Percentiles rank a stretch among this genome's conserved stretches.
These are phyloP conservation scores for Aspergillus udagawae DNA, from an alignment of 2,329 filamentous ascomycete genomes.

Conservation along the genomic window DNA sequence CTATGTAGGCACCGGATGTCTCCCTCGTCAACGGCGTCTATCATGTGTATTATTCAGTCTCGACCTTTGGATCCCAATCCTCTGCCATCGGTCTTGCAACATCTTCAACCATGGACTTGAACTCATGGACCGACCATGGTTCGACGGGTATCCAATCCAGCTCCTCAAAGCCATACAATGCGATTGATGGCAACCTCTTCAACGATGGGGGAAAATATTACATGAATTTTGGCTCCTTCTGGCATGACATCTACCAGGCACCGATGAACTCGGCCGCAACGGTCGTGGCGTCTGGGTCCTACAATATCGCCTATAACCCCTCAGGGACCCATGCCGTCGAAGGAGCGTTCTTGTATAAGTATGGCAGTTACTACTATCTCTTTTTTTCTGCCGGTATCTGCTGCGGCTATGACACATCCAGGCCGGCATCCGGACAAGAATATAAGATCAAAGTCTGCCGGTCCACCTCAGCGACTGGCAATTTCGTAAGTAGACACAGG, in stretches of 20 bases:
- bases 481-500: conserved; percentile 43
- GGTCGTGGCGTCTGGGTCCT: conserved; percentile 29
- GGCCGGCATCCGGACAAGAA: conserved; percentile 55
- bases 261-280: conserved; percentile 40
- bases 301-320: conserved; percentile 53
- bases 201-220: conserved; percentile 41
- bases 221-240: conserved; percentile 66
- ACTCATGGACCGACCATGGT: conserved; percentile 33
- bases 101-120: conserved; percentile 38
- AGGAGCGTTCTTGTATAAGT: conserved; percentile 54
- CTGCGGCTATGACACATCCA: conserved; percentile 53
- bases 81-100: conserved; percentile 60
- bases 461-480: conserved; percentile 48
- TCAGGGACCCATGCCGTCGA: conserved; percentile 53
- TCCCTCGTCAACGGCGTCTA: conserved; percentile 55
- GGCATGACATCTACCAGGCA: conserved; percentile 61
- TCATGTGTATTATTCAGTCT: conserved; percentile 65
- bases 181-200: conserved; percentile 58
- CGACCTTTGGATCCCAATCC: conserved; percentile 56
- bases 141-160: conserved; percentile 33
- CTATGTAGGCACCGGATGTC: conserved; percentile 59
- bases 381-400: conserved; percentile 61
- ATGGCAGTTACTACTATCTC: conserved; percentile 59
- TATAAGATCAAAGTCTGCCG: conserved; percentile 65
- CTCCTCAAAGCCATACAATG: conserved; percentile 49